phyloP scores from a whole-genome alignment of 352 stramenopile genomes.

The Globisporangium sylvaticum region DNA sequence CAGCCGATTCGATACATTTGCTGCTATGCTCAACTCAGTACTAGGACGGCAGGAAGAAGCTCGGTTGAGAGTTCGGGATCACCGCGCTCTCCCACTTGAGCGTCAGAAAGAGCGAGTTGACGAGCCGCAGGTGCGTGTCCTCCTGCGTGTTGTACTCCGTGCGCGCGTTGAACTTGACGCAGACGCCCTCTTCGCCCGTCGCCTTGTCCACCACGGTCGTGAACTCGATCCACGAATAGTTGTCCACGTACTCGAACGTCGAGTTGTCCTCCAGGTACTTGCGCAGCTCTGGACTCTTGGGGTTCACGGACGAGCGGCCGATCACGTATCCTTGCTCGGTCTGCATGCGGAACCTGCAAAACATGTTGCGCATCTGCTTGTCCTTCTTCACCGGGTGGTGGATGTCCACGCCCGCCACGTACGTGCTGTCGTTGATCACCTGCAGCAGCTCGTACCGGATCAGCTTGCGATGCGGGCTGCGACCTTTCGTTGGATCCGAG shows the following conservation, averaged over 20 bases:
- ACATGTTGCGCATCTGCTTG: constrained; percentile 48
- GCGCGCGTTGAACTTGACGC: constrained; percentile 60
- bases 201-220: constrained; percentile 22
- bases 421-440: constrained; percentile 47
- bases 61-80: constrained; percentile 23
- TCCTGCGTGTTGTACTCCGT: constrained; percentile 62
- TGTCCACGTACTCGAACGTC: constrained; percentile 50
- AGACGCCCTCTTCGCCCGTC: constrained; percentile 34
- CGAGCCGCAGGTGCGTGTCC: constrained; percentile 43
- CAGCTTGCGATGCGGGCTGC: constrained; percentile 28
- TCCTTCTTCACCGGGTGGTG: constrained; percentile 42
- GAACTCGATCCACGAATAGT: constrained; percentile 58
- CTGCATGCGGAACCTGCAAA: constrained; percentile 45
- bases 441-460: constrained; percentile 44
- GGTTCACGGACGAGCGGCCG: constrained; percentile 55
- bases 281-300: constrained; percentile 34
- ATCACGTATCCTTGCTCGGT: constrained; percentile 53
- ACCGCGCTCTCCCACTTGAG: constrained; percentile 57
- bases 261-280: constrained; percentile 25
- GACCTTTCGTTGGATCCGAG: constrained; percentile 17
- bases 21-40: neutral
- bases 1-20: neutral
- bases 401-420: constrained; percentile 39
- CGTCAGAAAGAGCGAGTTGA: constrained; percentile 45
- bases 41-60: constrained; percentile 14